Percentiles rank a stretch among this genome's conserved stretches.
phyloP scores from a whole-genome alignment of 2,329 filamentous ascomycete species.

The Monosporascus sp. region DNA sequence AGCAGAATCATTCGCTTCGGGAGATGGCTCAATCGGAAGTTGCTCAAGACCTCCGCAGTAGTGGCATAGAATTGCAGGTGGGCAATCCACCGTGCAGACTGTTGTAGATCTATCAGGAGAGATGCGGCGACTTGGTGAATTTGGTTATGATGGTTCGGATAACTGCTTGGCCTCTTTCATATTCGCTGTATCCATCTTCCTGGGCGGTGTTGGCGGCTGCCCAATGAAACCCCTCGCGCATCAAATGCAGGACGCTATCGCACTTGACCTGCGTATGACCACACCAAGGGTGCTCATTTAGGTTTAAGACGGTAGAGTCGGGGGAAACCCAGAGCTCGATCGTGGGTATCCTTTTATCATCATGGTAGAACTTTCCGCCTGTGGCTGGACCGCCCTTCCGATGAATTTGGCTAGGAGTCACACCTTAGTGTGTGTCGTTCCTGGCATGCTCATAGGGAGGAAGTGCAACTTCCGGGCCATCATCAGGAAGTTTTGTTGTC shows the following conservation, averaged over 20 bases:
- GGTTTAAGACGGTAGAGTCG: background rate
- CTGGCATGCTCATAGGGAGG: slow-evolving; percentile 1
- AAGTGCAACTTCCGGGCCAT: slow-evolving; percentile 1
- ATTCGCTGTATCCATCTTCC: slow-evolving; percentile 9
- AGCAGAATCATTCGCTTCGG: slow-evolving; percentile 1
- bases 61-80: slow-evolving; percentile 2
- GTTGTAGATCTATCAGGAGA: slow-evolving; percentile 8
- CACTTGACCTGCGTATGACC: slow-evolving; percentile 10
- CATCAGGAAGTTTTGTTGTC: background rate
- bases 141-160: background rate
- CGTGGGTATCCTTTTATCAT: background rate
- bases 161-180: background rate
- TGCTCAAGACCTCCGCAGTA: background rate
- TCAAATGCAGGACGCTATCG: slow-evolving; percentile 8
- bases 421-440: slow-evolving; percentile 1
- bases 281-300: slow-evolving; percentile 1
- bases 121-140: slow-evolving; percentile 1
- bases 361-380: slow-evolving; percentile 1
- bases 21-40: slow-evolving; percentile 6
- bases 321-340: background rate
- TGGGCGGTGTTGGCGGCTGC: slow-evolving; percentile 5
- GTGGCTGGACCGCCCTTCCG: slow-evolving; percentile 4
- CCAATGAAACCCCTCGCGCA: slow-evolving; percentile 16
- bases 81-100: slow-evolving; percentile 9
- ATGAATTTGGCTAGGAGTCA: slow-evolving; percentile 1